A percentile compares a stretch with the other conserved stretches of the same genome.
Conservation (phyloP, 2,329 filamentous ascomycete species). For the Hymenoscyphus fraxineus region DNA sequence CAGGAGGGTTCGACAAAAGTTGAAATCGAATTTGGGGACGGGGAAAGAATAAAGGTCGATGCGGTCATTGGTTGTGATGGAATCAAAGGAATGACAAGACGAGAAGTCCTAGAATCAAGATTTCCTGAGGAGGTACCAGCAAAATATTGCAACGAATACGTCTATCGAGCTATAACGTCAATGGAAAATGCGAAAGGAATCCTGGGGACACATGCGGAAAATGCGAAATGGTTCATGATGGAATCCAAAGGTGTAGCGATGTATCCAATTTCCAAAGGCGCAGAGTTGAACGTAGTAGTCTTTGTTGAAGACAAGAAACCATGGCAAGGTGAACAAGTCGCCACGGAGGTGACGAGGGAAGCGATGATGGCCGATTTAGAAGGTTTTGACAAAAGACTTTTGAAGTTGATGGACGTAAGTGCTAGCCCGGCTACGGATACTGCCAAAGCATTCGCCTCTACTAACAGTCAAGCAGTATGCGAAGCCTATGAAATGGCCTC, state of each 20-base stretch:
- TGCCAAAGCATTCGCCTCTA: neutral
- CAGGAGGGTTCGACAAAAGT: constrained; percentile 9
- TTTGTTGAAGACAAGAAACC: constrained; percentile 40
- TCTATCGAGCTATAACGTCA: constrained; percentile 56
- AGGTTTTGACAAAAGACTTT: constrained; percentile 37
- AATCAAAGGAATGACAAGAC: constrained; percentile 52
- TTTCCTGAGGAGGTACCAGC: constrained; percentile 29
- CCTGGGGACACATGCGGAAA: constrained; percentile 40
- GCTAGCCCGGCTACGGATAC: neutral
- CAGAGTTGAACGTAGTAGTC: constrained; percentile 53
- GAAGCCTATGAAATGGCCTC: constrained; percentile 21
- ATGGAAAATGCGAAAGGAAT: constrained; percentile 48
- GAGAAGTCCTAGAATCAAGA: constrained; percentile 44
- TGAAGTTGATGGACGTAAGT: constrained; percentile 19
- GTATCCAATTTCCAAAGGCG: constrained; percentile 54
- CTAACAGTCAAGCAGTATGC: constrained; percentile 12
- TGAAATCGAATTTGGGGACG: constrained; percentile 40
- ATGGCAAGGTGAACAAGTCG: constrained; percentile 38
- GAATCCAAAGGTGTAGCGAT: constrained; percentile 49
- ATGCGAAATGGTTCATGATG: constrained; percentile 42
- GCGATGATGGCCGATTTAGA: constrained; percentile 41
- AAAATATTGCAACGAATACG: constrained; percentile 52
- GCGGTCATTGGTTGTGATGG: constrained; percentile 45
- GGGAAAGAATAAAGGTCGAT: constrained; percentile 38
- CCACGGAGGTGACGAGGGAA: constrained; percentile 39